Evolutionary conservation across 75 land plant genomes (phyloP).

Genomic region (Selaginella tamariscina): DNA sequence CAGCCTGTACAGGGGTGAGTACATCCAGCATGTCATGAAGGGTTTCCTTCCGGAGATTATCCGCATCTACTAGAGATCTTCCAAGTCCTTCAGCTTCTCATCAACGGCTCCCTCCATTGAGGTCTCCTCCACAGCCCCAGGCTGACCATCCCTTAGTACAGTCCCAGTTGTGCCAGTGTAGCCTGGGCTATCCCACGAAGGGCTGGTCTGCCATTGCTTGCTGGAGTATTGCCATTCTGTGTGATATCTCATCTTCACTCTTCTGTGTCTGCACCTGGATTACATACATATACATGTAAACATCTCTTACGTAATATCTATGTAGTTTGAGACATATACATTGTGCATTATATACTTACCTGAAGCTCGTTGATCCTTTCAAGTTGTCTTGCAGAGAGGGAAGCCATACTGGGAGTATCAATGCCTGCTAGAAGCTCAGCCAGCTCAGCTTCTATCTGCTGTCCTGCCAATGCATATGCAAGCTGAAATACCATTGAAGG

Average conservation of each 20-base stretch:
- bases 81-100: slow-evolving; percentile 27
- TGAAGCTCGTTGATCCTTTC: slow-evolving; percentile 34
- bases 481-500: slow-evolving; percentile 56
- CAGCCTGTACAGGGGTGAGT: slow-evolving; percentile 36
- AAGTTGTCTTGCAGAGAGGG: slow-evolving; percentile 36
- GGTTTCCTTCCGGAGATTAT: slow-evolving; percentile 37
- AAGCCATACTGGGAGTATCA: slow-evolving; percentile 30
- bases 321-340: too few species aligned
- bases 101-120: slow-evolving; percentile 24
- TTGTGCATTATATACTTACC: too few species aligned
- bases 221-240: slow-evolving; percentile 41
- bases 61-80: slow-evolving; percentile 31
- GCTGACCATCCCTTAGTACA: background rate
- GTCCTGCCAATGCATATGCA: slow-evolving; percentile 40
- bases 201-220: slow-evolving; percentile 35
- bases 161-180: slow-evolving; percentile 1
- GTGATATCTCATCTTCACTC: slow-evolving; percentile 36
- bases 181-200: slow-evolving; percentile 32
- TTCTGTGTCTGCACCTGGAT: slow-evolving; percentile 29
- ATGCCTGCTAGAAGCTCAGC: slow-evolving; percentile 30
- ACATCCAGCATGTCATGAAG: slow-evolving; percentile 30
- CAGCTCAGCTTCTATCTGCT: slow-evolving; percentile 36
- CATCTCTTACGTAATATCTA: too few species aligned
- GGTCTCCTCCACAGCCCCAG: slow-evolving; percentile 14
- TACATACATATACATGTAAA: too few species aligned